A percentile compares a stretch with the other conserved stretches of the same genome.
Conservation (phyloP, 257 asterid genomes). For the Solanum gandarillasii region DNA sequence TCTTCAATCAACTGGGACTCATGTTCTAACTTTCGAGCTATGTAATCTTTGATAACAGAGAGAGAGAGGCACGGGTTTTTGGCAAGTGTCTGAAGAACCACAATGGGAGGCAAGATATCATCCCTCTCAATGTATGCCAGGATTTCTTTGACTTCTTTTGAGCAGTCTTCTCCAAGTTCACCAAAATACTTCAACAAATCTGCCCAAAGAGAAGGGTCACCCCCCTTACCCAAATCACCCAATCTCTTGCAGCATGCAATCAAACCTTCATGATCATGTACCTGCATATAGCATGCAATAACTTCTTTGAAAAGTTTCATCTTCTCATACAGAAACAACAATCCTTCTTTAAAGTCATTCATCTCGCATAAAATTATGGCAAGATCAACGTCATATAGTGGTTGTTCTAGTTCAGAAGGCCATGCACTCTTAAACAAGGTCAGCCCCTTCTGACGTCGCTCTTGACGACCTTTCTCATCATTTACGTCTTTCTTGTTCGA, state of each 20-base stretch:
- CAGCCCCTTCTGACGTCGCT: constrained; percentile 66
- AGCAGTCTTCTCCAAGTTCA: constrained; percentile 96
- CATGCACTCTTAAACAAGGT: constrained; percentile 78
- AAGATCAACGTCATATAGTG: constrained; percentile 84
- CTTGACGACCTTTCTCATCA: constrained; percentile 49
- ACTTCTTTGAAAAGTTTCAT: constrained; percentile 93
- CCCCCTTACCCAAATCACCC: constrained; percentile 84
- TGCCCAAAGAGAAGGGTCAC: constrained; percentile 90
- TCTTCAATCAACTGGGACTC: constrained; percentile 90
- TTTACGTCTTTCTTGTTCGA: constrained; percentile 13
- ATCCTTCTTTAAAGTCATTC: constrained; percentile 73
- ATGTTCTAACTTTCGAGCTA: constrained; percentile 82
- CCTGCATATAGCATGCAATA: constrained; percentile 91
- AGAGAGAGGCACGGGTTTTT: constrained; percentile 87
- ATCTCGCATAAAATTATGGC: constrained; percentile 84
- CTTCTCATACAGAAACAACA: constrained; percentile 78
- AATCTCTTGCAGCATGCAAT: constrained; percentile 97
- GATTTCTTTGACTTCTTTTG: constrained; percentile 86
- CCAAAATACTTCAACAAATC: constrained; percentile 91
- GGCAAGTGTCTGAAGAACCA: constrained; percentile 83
- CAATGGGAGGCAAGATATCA: constrained; percentile 86
- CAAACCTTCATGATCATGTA: constrained; percentile 85
- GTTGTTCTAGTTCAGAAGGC: constrained; percentile 86
- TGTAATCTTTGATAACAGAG: constrained; percentile 86
- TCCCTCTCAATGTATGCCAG: constrained; percentile 79